Conservation (phyloP, 1,139 yeast genomes). For the Cylindricascospora bacillispora region DNA sequence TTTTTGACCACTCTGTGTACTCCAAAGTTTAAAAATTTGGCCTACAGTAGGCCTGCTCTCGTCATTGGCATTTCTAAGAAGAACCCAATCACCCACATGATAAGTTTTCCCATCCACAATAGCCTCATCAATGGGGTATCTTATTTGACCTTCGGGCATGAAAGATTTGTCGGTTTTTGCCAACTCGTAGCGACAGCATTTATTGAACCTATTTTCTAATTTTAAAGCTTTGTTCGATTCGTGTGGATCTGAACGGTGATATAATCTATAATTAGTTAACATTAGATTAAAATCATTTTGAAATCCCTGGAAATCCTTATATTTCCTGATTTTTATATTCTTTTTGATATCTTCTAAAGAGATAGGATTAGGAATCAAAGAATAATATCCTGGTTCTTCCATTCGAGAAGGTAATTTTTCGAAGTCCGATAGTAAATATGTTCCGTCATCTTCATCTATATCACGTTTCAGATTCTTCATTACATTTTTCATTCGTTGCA, state of each 20-base stretch:
- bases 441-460: slow-evolving; percentile 39
- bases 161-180: slow-evolving; percentile 73
- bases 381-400: slow-evolving; percentile 55
- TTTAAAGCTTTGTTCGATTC: slow-evolving; percentile 44
- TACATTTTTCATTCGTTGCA: slow-evolving; percentile 78
- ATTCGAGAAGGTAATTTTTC: slow-evolving; percentile 74
- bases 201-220: slow-evolving; percentile 50
- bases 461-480: slow-evolving; percentile 71
- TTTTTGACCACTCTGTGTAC: slow-evolving; percentile 61
- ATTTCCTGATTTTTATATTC: slow-evolving; percentile 77
- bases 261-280: slow-evolving; percentile 62
- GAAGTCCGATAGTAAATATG: slow-evolving; percentile 45
- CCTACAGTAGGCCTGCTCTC: slow-evolving; percentile 84
- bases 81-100: slow-evolving; percentile 91
- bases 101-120: slow-evolving; percentile 61
- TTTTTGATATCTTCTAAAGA: slow-evolving; percentile 72
- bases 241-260: slow-evolving; percentile 44
- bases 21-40: slow-evolving; percentile 89
- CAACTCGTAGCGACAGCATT: slow-evolving; percentile 55
- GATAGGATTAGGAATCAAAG: slow-evolving; percentile 53
- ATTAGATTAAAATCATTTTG: slow-evolving; percentile 64
- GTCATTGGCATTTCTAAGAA: slow-evolving; percentile 76
- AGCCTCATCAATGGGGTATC: slow-evolving; percentile 67
- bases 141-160: slow-evolving; percentile 54
- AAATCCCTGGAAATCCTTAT: slow-evolving; percentile 61